These are phyloP conservation scores for Fraxinus paxiana DNA, from an alignment of 305 asterid genomes.

Conservation along the genomic window DNA sequence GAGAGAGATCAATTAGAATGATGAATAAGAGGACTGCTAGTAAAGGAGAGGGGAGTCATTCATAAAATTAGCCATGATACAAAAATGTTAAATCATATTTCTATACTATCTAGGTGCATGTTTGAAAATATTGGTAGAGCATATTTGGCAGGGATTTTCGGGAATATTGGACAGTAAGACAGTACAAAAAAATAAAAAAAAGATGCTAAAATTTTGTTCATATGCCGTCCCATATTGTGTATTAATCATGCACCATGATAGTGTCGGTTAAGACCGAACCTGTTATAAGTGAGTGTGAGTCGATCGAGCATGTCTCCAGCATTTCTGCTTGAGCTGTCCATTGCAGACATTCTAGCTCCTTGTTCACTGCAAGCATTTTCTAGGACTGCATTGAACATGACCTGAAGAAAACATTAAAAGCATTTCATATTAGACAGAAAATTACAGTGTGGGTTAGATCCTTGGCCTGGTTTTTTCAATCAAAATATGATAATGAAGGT, in stretches of 20 bases:
- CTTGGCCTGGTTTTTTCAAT: not conserved
- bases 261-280: slow-evolving; percentile 40
- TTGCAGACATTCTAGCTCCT: slow-evolving; percentile 98
- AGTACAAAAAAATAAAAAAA: not conserved
- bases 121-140: not conserved
- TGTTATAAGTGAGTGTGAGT: slow-evolving; percentile 89
- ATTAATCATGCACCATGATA: not conserved
- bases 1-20: not conserved
- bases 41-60: not conserved
- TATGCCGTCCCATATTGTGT: not conserved
- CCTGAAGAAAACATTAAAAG: slow-evolving; percentile 38
- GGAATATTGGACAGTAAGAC: not conserved
- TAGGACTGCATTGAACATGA: slow-evolving; percentile 77
- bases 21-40: not conserved
- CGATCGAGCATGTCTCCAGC: slow-evolving; percentile 99
- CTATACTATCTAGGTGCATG: not conserved
- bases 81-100: not conserved
- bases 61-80: not conserved
- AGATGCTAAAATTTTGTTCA: not conserved
- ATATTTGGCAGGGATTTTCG: not conserved
- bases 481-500: not conserved
- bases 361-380: slow-evolving; percentile 99
- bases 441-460: not conserved
- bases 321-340: slow-evolving; percentile 98
- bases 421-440: not conserved